A percentile compares a stretch with the other conserved stretches of the same genome.
Evolutionary conservation across 805 yeast genomes (phyloP).

Genomic region (Candida stauntonica): DNA sequence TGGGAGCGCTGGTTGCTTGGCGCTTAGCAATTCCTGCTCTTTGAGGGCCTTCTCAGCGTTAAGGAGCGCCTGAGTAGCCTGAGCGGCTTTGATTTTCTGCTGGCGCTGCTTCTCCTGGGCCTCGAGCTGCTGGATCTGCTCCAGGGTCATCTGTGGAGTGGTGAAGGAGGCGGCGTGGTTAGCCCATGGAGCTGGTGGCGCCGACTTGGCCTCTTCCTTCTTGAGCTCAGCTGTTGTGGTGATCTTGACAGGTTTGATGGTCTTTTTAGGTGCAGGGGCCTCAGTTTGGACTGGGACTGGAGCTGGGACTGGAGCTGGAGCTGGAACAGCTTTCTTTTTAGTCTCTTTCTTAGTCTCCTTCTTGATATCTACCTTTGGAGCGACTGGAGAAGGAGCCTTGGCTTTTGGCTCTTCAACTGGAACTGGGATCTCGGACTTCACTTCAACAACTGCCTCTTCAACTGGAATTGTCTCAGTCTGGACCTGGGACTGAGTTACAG

Average conservation of each 20-base stretch:
- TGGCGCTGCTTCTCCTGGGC: slow-evolving; percentile 44
- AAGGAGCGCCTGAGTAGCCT: slow-evolving; percentile 23
- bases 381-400: not conserved
- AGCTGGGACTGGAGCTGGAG: not conserved
- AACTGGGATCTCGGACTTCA: no score
- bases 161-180: slow-evolving; percentile 20
- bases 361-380: not conserved
- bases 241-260: slow-evolving; percentile 8
- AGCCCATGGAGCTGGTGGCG: slow-evolving; percentile 55
- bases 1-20: slow-evolving; percentile 27
- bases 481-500: no score
- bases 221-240: slow-evolving; percentile 8
- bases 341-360: not conserved
- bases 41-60: slow-evolving; percentile 16
- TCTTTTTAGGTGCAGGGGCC: slow-evolving; percentile 7
- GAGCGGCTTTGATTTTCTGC: slow-evolving; percentile 31
- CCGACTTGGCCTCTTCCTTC: slow-evolving; percentile 9
- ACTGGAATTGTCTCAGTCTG: not conserved
- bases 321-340: not conserved
- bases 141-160: slow-evolving; percentile 41
- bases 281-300: not conserved
- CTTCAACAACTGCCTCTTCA: no score
- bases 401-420: slow-evolving; percentile 32
- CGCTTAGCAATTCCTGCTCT: slow-evolving; percentile 12
- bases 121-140: slow-evolving; percentile 45